These are phyloP conservation scores for Pichia exigua DNA, from an alignment of 805 yeast species.

Conservation along the genomic window DNA sequence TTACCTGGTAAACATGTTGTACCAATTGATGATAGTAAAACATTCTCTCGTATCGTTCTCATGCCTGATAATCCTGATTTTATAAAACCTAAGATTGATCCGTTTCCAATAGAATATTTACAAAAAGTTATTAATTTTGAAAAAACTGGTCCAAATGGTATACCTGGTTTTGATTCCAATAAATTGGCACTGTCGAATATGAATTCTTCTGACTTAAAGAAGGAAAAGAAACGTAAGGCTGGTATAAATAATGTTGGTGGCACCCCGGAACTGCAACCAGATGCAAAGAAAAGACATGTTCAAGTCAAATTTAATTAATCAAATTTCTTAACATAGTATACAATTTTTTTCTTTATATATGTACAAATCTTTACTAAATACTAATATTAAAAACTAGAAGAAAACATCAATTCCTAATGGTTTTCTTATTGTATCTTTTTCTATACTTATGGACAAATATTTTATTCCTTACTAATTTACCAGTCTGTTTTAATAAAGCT, in stretches of 20 bases:
- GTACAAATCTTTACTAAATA: constrained; percentile 1
- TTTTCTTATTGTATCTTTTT: constrained; percentile 8
- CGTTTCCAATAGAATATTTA: constrained; percentile 43
- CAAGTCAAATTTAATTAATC: constrained; percentile 25
- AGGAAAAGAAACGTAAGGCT: constrained; percentile 23
- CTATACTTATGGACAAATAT: constrained; percentile 26
- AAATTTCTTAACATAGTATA: not conserved
- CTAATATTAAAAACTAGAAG: too few species aligned
- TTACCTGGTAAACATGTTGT: constrained; percentile 72
- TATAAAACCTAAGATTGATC: constrained; percentile 33
- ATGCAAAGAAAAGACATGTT: constrained; percentile 27
- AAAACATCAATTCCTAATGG: not conserved
- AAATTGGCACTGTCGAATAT: constrained; percentile 54
- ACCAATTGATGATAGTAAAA: constrained; percentile 35
- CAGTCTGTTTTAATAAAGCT: constrained; percentile 57
- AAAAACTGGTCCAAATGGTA: constrained; percentile 57
- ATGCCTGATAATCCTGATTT: constrained; percentile 33
- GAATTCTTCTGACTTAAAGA: constrained; percentile 13
- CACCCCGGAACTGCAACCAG: constrained; percentile 18
- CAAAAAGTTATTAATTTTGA: constrained; percentile 49
- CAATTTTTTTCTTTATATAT: not conserved
- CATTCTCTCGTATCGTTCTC: constrained; percentile 32
- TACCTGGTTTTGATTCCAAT: constrained; percentile 68
- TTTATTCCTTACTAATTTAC: constrained; percentile 73
- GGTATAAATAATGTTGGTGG: constrained; percentile 11